phyloP scores from a whole-genome alignment of 208 protist species.

The Leishmania tarentolae region DNA sequence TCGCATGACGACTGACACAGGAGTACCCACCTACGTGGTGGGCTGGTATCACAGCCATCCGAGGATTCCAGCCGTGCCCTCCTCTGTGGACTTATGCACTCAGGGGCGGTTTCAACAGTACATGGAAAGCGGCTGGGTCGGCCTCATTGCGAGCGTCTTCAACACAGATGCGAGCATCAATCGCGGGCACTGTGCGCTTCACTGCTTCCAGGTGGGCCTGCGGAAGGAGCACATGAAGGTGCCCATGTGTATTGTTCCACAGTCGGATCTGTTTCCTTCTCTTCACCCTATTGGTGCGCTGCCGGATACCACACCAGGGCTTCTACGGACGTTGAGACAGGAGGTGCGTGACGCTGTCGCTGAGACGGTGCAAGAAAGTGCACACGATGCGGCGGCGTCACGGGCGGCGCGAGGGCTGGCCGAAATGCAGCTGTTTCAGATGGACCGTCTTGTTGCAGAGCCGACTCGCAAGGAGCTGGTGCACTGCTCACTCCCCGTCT shows the following conservation, averaged over 20 bases:
- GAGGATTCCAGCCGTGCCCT: slow-evolving; percentile 72
- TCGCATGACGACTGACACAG: slow-evolving; percentile 30
- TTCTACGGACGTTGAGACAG: slow-evolving; percentile 31
- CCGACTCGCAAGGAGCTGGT: slow-evolving; percentile 36
- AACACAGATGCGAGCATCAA: slow-evolving; percentile 42
- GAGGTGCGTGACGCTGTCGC: slow-evolving; percentile 41
- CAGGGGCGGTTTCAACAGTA: slow-evolving; percentile 77
- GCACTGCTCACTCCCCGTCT: slow-evolving; percentile 28
- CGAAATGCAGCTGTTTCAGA: slow-evolving; percentile 41
- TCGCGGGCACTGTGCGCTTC: slow-evolving; percentile 47
- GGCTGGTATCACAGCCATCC: slow-evolving; percentile 93
- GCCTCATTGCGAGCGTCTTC: slow-evolving; percentile 87
- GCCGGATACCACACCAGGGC: slow-evolving; percentile 11
- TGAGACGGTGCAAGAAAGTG: slow-evolving; percentile 27
- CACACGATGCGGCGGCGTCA: slow-evolving; percentile 30
- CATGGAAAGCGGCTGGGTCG: slow-evolving; percentile 80
- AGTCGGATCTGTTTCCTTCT: slow-evolving; percentile 24
- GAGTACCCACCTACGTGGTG: slow-evolving; percentile 53
- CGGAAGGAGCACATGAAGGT: slow-evolving; percentile 48
- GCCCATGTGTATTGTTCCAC: slow-evolving; percentile 39
- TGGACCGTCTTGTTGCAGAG: slow-evolving; percentile 49
- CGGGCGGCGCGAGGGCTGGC: slow-evolving; percentile 40
- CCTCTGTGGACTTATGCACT: slow-evolving; percentile 70
- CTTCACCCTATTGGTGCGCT: slow-evolving; percentile 9
- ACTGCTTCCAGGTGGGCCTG: slow-evolving; percentile 69